These are phyloP conservation scores for Verticillium isaacii DNA, from an alignment of 2,329 filamentous ascomycete species.

Conservation along the genomic window DNA sequence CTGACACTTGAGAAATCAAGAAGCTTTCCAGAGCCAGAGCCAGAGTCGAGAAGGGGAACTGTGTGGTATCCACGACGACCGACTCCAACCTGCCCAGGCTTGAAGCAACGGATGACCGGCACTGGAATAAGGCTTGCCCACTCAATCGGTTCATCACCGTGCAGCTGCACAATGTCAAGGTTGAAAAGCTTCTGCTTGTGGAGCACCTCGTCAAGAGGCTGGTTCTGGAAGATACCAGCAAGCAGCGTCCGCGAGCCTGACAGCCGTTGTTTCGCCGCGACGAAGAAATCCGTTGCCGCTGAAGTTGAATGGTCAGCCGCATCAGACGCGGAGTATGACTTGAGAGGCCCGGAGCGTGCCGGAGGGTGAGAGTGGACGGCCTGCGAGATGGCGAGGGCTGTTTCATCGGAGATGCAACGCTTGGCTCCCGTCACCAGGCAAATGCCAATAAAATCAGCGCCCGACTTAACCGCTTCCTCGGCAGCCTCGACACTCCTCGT, in stretches of 20 bases:
- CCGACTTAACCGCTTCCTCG: constrained; percentile 72
- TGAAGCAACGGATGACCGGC: constrained; percentile 84
- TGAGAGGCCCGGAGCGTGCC: constrained; percentile 25
- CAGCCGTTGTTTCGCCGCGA: constrained; percentile 40
- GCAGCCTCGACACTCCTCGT: constrained; percentile 81
- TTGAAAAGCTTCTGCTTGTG: constrained; percentile 69
- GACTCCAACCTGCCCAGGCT: constrained; percentile 68
- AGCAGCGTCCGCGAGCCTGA: constrained; percentile 63
- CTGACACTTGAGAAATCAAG: constrained; percentile 70
- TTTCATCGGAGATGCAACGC: constrained; percentile 73
- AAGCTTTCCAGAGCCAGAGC: constrained; percentile 74
- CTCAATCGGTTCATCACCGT: constrained; percentile 87
- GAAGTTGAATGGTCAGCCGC: constrained; percentile 21
- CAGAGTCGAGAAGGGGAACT: constrained; percentile 81
- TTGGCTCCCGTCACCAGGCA: constrained; percentile 80
- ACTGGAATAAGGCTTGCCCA: constrained; percentile 89
- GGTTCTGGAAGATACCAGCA: constrained; percentile 92
- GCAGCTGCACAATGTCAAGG: constrained; percentile 87
- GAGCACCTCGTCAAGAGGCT: constrained; percentile 77
- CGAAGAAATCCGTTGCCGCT: constrained; percentile 64
- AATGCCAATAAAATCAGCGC: constrained; percentile 89
- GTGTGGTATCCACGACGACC: constrained; percentile 75
- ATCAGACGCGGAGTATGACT: constrained; percentile 5
- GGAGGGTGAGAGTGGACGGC: constrained; percentile 66
- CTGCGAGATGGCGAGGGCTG: constrained; percentile 74